Evolutionary conservation across 768 basidiomycete species (phyloP).

Genomic region (Epithele typhae): DNA sequence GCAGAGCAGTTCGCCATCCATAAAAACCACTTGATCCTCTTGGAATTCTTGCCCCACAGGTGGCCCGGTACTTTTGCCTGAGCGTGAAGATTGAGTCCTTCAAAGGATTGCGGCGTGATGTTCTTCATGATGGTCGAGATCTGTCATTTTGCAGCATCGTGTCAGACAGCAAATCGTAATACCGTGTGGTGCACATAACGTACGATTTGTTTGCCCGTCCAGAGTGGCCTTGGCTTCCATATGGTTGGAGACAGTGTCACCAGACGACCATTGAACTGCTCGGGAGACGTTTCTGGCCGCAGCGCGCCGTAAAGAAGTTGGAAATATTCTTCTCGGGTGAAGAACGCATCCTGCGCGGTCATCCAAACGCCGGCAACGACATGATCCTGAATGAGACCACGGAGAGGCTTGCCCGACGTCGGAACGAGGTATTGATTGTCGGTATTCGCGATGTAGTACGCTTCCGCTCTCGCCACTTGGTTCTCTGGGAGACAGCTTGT

Average conservation of each 20-base stretch:
- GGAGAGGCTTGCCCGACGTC: slow-evolving; percentile 95
- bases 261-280: slow-evolving; percentile 53
- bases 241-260: slow-evolving; percentile 86
- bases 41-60: slow-evolving; percentile 76
- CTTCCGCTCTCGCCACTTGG: slow-evolving; percentile 91
- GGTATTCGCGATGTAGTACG: slow-evolving; percentile 91
- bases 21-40: slow-evolving; percentile 86
- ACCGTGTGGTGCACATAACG: slow-evolving; percentile 22
- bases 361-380: slow-evolving; percentile 99
- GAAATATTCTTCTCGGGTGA: slow-evolving; percentile 92
- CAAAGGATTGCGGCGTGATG: slow-evolving; percentile 73
- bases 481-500: slow-evolving; percentile 56
- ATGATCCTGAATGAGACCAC: slow-evolving; percentile 98
- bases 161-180: not conserved
- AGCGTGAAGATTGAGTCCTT: slow-evolving; percentile 80
- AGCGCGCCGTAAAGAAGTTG: slow-evolving; percentile 95
- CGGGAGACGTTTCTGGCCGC: slow-evolving; percentile 76
- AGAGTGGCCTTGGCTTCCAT: slow-evolving; percentile 85
- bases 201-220: slow-evolving; percentile 98
- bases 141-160: slow-evolving; percentile 32
- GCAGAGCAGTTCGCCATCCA: slow-evolving; percentile 89
- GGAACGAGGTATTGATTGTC: slow-evolving; percentile 99
- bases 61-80: slow-evolving; percentile 87
- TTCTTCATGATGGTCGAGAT: slow-evolving; percentile 93
- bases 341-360: slow-evolving; percentile 94